Evolutionary conservation across 2,329 filamentous ascomycete genomes (phyloP), one percentile per base, ranked within the genome.

Genomic region (Sporothrix pallida): DNA sequence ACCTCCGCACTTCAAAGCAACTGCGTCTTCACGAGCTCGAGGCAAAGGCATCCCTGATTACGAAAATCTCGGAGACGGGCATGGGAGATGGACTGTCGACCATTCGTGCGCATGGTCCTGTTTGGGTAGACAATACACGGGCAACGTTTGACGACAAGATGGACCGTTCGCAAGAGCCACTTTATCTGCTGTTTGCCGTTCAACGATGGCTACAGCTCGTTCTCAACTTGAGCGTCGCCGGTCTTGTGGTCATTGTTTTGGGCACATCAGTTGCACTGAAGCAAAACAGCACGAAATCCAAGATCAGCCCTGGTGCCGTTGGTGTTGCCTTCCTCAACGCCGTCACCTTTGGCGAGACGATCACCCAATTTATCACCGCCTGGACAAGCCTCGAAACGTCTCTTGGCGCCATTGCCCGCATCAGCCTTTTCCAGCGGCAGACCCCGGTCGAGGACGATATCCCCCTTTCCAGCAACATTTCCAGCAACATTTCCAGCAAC

Each of bases 301-400:
- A 48, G 44, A 50, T 67, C 63, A 67, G 63, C 20, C 63, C 63
- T 23, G 63, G 63, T 31, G 63, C 63, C 17, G 63, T 67, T 10
- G 63, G 63, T n/a, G 63, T 67, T 26, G 63, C 63, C 7, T 67
- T 67, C 44, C 63, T 67, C 20, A 67, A 67, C 63, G 63, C 63
- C 20, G 63, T 67, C 63, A 67, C 63, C 44, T 67, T 67, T 50
- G 63, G 63, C 20, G 63, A 67, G 63, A 67, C 63, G 10, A 50
- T 67, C 23, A 67, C 63, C 1, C 63, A 67, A n/a, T 67, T 67
- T n/a, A 23, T 67, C 10, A 67, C 63, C 7, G 63, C 63, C 23
- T 67, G 63, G 63, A 67, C 63, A 12, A 42, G 63, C 23, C 44
- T 67, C 4, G 63, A 67, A 31, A 67, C 63, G 23, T 67, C 63